Evolutionary conservation across 139 green algal genomes (phyloP).

Genomic region (Micractinium conductrix): DNA sequence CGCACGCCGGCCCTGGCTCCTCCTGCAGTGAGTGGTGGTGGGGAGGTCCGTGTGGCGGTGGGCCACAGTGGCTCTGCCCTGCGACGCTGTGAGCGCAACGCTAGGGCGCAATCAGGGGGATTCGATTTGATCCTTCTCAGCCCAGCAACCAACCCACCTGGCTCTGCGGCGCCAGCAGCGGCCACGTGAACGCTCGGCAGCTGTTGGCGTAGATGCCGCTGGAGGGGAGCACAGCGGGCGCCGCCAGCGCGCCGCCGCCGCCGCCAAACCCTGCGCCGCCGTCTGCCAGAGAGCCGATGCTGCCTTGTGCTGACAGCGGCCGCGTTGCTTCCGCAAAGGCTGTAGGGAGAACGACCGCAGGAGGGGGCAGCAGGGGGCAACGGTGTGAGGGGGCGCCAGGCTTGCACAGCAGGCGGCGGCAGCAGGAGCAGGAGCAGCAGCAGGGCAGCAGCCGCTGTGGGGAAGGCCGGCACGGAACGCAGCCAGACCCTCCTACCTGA

Average conservation of each 20-base stretch:
- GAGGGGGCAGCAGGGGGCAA: too few relatives aligned
- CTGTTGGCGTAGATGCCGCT: slow-evolving; percentile 65
- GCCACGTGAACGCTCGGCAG: slow-evolving; percentile 75
- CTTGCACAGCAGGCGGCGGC: too few relatives aligned
- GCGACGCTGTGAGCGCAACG: too few relatives aligned
- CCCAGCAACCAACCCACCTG: not conserved
- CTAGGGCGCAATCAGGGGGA: too few relatives aligned
- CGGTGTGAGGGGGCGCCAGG: not conserved
- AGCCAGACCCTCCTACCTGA: not conserved
- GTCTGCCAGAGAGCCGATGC: not conserved
- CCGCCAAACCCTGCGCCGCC: not conserved
- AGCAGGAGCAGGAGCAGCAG: not conserved
- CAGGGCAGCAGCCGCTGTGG: not conserved
- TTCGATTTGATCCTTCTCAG: not conserved
- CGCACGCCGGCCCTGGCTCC: slow-evolving; percentile 21
- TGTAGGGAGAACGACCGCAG: not conserved
- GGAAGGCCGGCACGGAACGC: not conserved
- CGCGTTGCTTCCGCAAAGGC: not conserved
- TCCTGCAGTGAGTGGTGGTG: too few relatives aligned
- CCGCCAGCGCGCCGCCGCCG: not conserved
- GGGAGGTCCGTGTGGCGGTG: too few relatives aligned
- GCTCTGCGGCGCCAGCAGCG: slow-evolving; percentile 75
- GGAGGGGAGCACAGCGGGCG: slow-evolving; percentile 33
- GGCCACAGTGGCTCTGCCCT: too few relatives aligned
- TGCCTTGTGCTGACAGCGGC: slow-evolving; percentile 10